Evolutionary conservation across 169 alveolate genomes (phyloP), one percentile per base, ranked within the genome.

Genomic region (Theileria parva): DNA sequence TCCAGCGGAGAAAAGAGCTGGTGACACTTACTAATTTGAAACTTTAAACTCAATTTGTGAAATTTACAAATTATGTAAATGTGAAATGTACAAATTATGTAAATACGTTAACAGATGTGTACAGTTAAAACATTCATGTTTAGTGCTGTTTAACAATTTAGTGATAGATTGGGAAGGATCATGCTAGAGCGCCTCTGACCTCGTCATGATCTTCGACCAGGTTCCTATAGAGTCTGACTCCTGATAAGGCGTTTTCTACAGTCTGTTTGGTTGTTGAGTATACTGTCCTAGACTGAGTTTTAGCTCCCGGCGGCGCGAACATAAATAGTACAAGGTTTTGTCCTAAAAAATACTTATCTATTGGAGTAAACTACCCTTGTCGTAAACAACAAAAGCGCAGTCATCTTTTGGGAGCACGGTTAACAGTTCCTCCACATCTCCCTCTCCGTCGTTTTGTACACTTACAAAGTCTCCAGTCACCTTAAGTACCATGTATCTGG

Each of bases 381-480:
- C 94, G 66, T 76, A 90, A 19, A 86, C 88, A n/a, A 90, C 94
- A 79, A 86, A 90, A 51, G 94, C 93, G 71, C 94, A 90, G 74
- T 86, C 92, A 48, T 80, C 87, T 23, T 63, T 34, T 5, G 87
- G 78, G 64, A 84, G 64, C 13, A 63, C 88, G 17, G 70, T 85
- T 50, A 67, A 71, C 15, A 84, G 79, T 27, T 84, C 90, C 25
- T 84, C 90, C n/a, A 84, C 87, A 19, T 65, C 90, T 19, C 90
- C 90, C 60, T 61, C 44, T 0, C 90, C 90, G 50, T 64, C 80
- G 28, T 61, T 71, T 28, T 34, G 69, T 8, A 84, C 86, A 12
- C 30, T 37, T 48, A 75, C 86, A n/a, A 30, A 21, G 51, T 75
- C 78, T 28, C 86, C 89, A 32, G 69, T 69, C 73, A 90, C 86